Base-by-base conservation (phyloP, 106 monocot species). In the Posidonia australis region DNA sequence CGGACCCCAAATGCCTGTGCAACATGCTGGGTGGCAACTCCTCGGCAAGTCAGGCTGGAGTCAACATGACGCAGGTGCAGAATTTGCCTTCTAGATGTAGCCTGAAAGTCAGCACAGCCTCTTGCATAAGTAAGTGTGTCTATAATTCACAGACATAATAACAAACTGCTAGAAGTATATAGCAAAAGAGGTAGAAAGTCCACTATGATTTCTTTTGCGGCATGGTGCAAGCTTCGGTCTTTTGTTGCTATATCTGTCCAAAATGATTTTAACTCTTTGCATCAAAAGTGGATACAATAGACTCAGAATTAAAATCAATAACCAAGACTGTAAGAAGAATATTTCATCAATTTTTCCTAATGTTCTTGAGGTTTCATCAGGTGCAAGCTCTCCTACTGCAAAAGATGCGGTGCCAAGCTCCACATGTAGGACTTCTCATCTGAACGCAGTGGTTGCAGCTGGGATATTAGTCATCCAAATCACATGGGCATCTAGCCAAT, bases 1-100 rank as follows among this genome's bases (percentile, higher is more conserved):
- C 68, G 2, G 65, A 79, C 26, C 73, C 79, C 1, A 46, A 53
- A 3, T 86, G 86, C 64, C 74, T 86, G 58, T 86, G 86, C 72
- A 76, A 61, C 74, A 58, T 80, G 67, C 76, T 86, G 9, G 67
- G 58, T 13, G n/a, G 60, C 43, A 66, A 31, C 60, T 73, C 63
- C 26, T 31, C 73, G 23, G 45, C 72, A 5, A 41, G 44, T 55
- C 78, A 78, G 54, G 61, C 75, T 24, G 77, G 79, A 16, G 57
- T 82, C 48, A 79, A 86, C 57, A 60, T 65, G 67, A 79, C 68
- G 0, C 56, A 69, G 60, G 86, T 79, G 2, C 22, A 62, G 21
- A 21, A 20, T 0, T 42, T 86, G 60, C 74, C 80, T 0, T 41
- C 70, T 10, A 76, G 72, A 19, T 80, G 86, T 23, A 80, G 83